Base-by-base conservation (phyloP, 768 basidiomycete species). In the Lactarius vividus region DNA sequence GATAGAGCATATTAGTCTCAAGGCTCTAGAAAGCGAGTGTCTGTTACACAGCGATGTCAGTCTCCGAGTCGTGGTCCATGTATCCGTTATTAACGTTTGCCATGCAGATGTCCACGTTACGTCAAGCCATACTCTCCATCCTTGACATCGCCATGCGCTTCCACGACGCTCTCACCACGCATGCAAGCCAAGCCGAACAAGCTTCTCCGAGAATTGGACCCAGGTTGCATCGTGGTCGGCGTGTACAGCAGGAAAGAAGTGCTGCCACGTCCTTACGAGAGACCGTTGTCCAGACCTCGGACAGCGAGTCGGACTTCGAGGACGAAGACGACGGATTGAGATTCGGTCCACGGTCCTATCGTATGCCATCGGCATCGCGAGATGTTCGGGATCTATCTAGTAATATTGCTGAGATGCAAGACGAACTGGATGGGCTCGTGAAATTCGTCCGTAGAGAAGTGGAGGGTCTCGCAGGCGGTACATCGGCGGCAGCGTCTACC, bases 141-240 rank as follows among this genome's bases (percentile, higher is more conserved):
- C 79, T 93, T 31, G 90, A 94, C 74, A 86, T 92, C 79, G 82
- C 84, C 42, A 76, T 93, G 4, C 83, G 85, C 70, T 93, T 93
- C 74, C 84, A 82, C 65, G 82, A 85, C 55, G 78, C 83, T 59
- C 89, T 91, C 71, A 75, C 82, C 26, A 76, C 85, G 0, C 85
- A 86, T 71, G 82, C 83, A 16, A 86, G 86, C 2, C 83, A 88
- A 67, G 82, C 88, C 63, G 75, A 78, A 44, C 79, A 77, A 5
- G 72, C 79, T 79, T 70, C 83, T 79, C 28, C 80, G 79, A 55
- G 81, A 79, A 40, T 85, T 82, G 23, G 77, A 59, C 79, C 85
- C 63, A 83, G 79, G 63, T 79, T 82, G 39, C 88, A 91, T 71
- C 83, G 86, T 31, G 88, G 85, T 71, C 84, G 85, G 40, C 85